phyloP scores from a whole-genome alignment of 441 rosid species.

The Erodium texanum region DNA sequence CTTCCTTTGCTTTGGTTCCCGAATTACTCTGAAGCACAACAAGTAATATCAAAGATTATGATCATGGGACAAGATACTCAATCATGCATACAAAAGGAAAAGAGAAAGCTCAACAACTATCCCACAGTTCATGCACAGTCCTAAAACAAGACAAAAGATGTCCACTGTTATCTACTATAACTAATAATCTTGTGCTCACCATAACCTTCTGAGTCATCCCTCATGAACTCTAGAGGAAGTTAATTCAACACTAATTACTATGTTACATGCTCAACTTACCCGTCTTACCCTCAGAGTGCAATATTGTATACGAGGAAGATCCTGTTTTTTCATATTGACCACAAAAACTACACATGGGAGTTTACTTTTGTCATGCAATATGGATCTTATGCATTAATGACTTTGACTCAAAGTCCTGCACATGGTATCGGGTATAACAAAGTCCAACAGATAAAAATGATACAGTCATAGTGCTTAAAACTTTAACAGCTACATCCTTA shows the following conservation, averaged over 20 bases:
- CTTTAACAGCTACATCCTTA: background rate
- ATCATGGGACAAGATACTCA: too few species aligned
- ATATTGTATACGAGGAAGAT: background rate
- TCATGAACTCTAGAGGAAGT: background rate
- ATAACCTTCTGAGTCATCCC: background rate
- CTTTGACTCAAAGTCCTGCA: background rate
- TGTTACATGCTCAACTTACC: too few species aligned
- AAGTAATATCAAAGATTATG: conserved; percentile 16
- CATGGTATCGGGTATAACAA: background rate
- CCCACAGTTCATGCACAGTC: background rate
- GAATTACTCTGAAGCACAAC: conserved; percentile 76
- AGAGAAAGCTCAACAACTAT: background rate
- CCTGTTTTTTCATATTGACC: background rate
- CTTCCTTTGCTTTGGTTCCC: conserved; percentile 96
- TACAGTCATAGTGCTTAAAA: background rate
- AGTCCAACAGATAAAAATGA: background rate
- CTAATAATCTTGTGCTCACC: background rate
- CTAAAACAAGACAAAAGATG: background rate
- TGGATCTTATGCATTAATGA: background rate
- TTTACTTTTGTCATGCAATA: background rate
- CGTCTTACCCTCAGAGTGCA: background rate
- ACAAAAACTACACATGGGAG: background rate
- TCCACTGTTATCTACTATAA: background rate
- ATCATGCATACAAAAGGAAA: background rate
- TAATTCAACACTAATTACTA: too few species aligned